These are phyloP conservation scores for Sorghum bicolor DNA, from an alignment of 176 grass and related monocot species.

Conservation along the genomic window DNA sequence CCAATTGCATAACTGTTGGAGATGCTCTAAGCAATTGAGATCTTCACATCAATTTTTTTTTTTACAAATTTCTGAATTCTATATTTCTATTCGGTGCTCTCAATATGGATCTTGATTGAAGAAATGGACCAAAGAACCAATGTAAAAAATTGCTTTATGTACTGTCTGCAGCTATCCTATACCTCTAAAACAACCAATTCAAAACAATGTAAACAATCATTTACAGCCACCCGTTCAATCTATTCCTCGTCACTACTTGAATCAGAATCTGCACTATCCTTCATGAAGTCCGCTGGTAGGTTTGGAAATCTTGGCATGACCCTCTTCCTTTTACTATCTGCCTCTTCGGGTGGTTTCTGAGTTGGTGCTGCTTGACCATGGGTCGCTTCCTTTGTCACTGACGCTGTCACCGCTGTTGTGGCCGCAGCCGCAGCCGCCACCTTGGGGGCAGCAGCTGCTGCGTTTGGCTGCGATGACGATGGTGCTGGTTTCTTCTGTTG, in stretches of 20 bases:
- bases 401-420: not conserved
- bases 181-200: conserved; percentile 54
- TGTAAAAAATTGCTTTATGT: conserved; percentile 47
- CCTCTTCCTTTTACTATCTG: conserved; percentile 59
- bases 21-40: conserved; percentile 1
- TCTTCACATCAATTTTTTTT: conserved; percentile 19
- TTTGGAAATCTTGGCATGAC: conserved; percentile 85
- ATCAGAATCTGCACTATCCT: conserved; percentile 74
- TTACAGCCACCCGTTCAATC: conserved; percentile 18
- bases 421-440: not conserved
- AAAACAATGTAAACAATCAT: conserved; percentile 65
- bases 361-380: conserved; percentile 23
- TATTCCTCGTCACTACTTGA: conserved; percentile 91
- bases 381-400: conserved; percentile 22
- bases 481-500: conserved; percentile 57
- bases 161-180: conserved; percentile 59
- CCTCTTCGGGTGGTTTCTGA: conserved; percentile 40
- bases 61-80: conserved; percentile 19
- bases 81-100: not conserved
- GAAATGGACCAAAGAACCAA: conserved; percentile 32
- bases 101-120: conserved; percentile 12
- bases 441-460: not conserved
- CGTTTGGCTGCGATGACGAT: conserved; percentile 26
- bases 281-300: conserved; percentile 83
- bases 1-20: too few relatives aligned